These are phyloP conservation scores for Leccinum pallidistipes DNA, from an alignment of 1,284 basidiomycete species.

Conservation along the genomic window DNA sequence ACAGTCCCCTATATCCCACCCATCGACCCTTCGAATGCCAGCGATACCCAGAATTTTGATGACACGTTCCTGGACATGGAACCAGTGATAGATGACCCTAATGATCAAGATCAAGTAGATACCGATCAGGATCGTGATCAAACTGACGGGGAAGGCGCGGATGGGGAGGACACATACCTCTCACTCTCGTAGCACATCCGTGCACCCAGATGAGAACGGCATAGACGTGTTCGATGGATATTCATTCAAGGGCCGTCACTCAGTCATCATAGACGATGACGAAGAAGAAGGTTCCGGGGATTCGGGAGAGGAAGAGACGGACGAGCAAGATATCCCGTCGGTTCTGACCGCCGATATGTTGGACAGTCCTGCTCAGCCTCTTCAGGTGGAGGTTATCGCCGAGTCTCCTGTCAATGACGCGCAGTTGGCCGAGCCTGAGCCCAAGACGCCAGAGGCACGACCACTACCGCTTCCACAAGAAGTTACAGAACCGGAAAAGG, in stretches of 20 bases:
- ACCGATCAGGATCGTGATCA: slow-evolving; percentile 60
- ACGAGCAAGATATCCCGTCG: slow-evolving; percentile 38
- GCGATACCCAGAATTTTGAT: slow-evolving; percentile 98
- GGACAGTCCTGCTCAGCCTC: slow-evolving; percentile 24
- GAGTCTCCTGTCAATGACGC: slow-evolving; percentile 31
- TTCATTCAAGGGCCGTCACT: slow-evolving; percentile 83
- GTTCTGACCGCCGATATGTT: slow-evolving; percentile 17
- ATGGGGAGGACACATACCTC: slow-evolving; percentile 69
- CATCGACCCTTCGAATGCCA: slow-evolving; percentile 89
- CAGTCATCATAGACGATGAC: slow-evolving; percentile 70
- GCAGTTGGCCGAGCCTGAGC: slow-evolving; percentile 47
- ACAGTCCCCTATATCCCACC: slow-evolving; percentile 95
- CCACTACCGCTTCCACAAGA: slow-evolving; percentile 45
- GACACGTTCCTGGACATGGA: slow-evolving; percentile 96
- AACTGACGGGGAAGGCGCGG: slow-evolving; percentile 71
- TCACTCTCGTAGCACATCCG: slow-evolving; percentile 70
- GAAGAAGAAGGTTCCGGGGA: slow-evolving; percentile 47
- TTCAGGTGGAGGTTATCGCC: slow-evolving; percentile 29
- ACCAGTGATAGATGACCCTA: slow-evolving; percentile 77
- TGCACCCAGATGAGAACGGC: slow-evolving; percentile 16
- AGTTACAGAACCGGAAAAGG: slow-evolving; percentile 20
- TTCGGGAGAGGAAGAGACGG: slow-evolving; percentile 41
- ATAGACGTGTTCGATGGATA: slow-evolving; percentile 76
- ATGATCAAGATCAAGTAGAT: slow-evolving; percentile 58
- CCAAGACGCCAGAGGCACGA: slow-evolving; percentile 73